Evolutionary conservation across 1,284 basidiomycete species (phyloP), one percentile per base, ranked within the genome.

Genomic region (Marasmius tenuissimus): DNA sequence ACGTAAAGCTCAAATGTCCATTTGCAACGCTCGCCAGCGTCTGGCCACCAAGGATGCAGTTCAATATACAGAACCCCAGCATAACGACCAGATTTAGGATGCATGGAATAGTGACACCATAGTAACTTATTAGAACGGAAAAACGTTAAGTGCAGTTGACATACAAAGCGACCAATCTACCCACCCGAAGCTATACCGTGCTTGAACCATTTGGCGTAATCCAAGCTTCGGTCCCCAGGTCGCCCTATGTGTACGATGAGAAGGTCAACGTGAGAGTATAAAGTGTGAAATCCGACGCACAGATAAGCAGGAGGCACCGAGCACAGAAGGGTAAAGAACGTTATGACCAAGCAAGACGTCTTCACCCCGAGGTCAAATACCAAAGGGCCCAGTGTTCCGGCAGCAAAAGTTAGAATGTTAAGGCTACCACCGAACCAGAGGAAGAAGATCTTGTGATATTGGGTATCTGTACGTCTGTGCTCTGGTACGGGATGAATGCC

Each of bases 151-250:
- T 27, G 27, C 27, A 27, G 27, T 27, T 27, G 4, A 27, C 27
- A 27, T 4, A 27, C 2, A 27, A 27, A 27, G 2, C 4, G 27
- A 27, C 4, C 27, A 27, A 27, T 27, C 27, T 27, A 27, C 83
- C 42, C 49, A 90, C 86, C 92, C 93, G 71, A 94, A 93, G 45
- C 85, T 88, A 73, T 89, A 92, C 34, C 91, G 79, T 6, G 93
- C 87, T 61, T 88, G 85, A 18, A 93, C 86, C 91, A 96, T 94
- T 68, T 95, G 93, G 20, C 94, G 83, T 77, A 96, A 83, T 10
- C 94, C 94, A 0, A 91, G 78, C 71, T 87, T 89, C 0, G 93
- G 91, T 20, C 94, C 94, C 85, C 92, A 94, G 38, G 89, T 93
- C 12, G 88, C 81, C 57, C 91, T 93, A 57, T 5, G 37, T 34